A percentile compares a stretch with the other conserved stretches of the same genome.
These are phyloP conservation scores for Plectranthus barbatus DNA, from an alignment of 257 asterid species.

Conservation along the genomic window DNA sequence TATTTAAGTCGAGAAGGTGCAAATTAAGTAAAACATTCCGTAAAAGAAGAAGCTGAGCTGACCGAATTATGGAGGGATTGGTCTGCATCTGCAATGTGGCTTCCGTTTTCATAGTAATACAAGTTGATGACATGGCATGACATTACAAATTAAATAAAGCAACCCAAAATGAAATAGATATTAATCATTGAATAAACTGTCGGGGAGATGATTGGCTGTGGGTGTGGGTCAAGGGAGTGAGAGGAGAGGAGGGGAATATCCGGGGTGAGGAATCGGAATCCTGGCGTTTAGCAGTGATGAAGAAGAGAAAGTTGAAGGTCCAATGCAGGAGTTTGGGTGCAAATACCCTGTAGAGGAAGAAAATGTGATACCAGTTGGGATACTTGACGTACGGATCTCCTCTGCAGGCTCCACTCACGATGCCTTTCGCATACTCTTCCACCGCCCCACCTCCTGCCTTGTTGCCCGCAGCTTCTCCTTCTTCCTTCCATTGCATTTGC, in stretches of 20 bases:
- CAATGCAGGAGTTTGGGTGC: constrained; percentile 72
- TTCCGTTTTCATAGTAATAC: no score
- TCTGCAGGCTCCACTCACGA: constrained; percentile 71
- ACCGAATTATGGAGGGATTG: no score
- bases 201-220: constrained; percentile 1
- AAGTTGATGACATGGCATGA: no score
- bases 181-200: no score
- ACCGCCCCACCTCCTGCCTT: constrained; percentile 63
- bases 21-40: no score
- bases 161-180: no score
- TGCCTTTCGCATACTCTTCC: constrained; percentile 74
- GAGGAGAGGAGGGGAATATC: background rate
- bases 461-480: constrained; percentile 81
- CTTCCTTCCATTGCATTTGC: constrained; percentile 99
- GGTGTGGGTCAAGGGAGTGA: background rate
- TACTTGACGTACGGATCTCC: constrained; percentile 74
- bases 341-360: constrained; percentile 70
- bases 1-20: no score
- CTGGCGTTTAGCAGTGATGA: constrained; percentile 36
- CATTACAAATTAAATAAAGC: no score
- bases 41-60: no score
- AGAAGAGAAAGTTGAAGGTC: constrained; percentile 55
- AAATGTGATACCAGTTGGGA: constrained; percentile 80
- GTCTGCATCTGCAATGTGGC: no score
- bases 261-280: constrained; percentile 28